Percentiles rank a stretch among this genome's conserved stretches.
Evolutionary conservation across 2,329 filamentous ascomycete species (phyloP).

Genomic region (Hypocreales sp.): DNA sequence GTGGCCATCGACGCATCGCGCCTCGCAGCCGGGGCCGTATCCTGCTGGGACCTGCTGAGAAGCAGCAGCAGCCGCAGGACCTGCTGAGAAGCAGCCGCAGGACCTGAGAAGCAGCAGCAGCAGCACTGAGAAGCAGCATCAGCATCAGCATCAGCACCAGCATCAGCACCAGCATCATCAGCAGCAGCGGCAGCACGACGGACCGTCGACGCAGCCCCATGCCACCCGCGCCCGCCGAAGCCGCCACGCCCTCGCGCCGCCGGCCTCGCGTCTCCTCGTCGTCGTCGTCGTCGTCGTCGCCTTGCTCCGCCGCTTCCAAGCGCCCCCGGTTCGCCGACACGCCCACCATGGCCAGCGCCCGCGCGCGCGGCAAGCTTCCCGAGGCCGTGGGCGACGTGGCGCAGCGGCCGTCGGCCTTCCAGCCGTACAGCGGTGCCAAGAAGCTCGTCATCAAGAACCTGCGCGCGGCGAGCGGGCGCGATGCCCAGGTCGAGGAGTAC

Average conservation of each 20-base stretch:
- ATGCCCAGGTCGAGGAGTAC: constrained; percentile 57
- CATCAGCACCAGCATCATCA: too few species aligned
- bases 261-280: constrained; percentile 20
- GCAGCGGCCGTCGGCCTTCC: constrained; percentile 34
- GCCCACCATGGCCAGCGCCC: constrained; percentile 17
- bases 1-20: too few species aligned
- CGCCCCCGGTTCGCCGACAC: constrained; percentile 14
- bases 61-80: too few species aligned
- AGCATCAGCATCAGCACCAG: too few species aligned
- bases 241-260: constrained; percentile 19
- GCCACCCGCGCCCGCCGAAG: constrained; percentile 15
- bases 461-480: constrained; percentile 39
- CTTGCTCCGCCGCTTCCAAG: constrained; percentile 11
- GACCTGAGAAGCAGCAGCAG: too few species aligned
- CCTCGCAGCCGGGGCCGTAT: too few species aligned
- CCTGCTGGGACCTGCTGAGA: too few species aligned
- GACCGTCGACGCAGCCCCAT: too few species aligned
- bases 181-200: too few species aligned
- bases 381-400: constrained; percentile 20
- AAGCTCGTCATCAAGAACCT: constrained; percentile 92
- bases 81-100: too few species aligned
- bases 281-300: constrained; percentile 10
- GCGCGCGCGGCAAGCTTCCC: constrained; percentile 23
- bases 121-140: too few species aligned
- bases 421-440: constrained; percentile 62